These are phyloP conservation scores for Dimargaris xerosporica DNA, from an alignment of 192 early-diverging fungal species.

Conservation along the genomic window DNA sequence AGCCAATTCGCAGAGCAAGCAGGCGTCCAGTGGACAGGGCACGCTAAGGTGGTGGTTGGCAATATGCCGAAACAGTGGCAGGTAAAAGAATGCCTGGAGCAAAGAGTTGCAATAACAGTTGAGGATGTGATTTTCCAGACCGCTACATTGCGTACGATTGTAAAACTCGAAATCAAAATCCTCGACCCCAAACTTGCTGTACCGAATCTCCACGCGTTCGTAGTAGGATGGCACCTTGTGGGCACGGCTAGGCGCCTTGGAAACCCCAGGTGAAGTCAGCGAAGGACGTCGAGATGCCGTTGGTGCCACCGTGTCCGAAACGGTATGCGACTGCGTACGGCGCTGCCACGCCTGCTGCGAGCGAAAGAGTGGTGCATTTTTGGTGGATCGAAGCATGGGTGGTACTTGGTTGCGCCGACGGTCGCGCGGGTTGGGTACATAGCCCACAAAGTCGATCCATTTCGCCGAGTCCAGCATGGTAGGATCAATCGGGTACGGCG, in stretches of 20 bases:
- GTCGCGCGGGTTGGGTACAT: conserved; percentile 72
- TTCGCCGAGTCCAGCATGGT: conserved; percentile 64
- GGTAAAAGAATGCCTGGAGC: conserved; percentile 74
- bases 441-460: conserved; percentile 85
- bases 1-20: conserved; percentile 83
- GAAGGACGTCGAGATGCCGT: too few relatives aligned
- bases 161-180: conserved; percentile 99
- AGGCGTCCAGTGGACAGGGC: conserved; percentile 54
- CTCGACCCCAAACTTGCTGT: conserved; percentile 89
- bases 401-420: conserved; percentile 61
- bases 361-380: conserved; percentile 57
- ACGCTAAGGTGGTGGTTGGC: conserved; percentile 56
- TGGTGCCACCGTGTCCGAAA: not conserved
- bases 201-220: conserved; percentile 67
- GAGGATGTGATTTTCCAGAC: conserved; percentile 79
- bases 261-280: too few relatives aligned
- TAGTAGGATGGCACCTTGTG: conserved; percentile 48
- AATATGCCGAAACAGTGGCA: conserved; percentile 40
- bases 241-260: not conserved
- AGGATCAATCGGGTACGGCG: conserved; percentile 54
- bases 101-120: conserved; percentile 87
- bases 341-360: conserved; percentile 49
- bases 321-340: not conserved
- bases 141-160: conserved; percentile 74
- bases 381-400: conserved; percentile 20